Conservation (phyloP, 345 rosid species). For the Diplotaxis tenuifolia region DNA sequence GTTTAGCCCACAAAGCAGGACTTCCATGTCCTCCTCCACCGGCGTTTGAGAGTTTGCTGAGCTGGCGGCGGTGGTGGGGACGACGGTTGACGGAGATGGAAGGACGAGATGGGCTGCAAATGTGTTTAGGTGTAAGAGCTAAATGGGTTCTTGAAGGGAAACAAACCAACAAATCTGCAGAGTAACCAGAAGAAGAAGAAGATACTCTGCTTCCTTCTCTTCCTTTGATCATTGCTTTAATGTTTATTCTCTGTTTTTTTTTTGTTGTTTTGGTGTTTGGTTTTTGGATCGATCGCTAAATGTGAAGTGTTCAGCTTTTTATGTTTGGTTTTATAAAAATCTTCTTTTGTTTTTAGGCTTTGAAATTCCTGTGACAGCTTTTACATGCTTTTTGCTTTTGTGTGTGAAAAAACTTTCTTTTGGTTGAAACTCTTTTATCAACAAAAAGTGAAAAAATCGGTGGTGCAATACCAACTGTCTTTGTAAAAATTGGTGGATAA, state of each 20-base stretch:
- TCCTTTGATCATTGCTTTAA: conserved; percentile 56
- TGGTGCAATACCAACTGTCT: conserved; percentile 30
- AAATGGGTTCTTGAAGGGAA: conserved; percentile 85
- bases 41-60: conserved; percentile 37
- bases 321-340: conserved; percentile 32
- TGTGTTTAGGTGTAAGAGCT: conserved; percentile 62
- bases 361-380: conserved; percentile 37
- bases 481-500: conserved; percentile 24
- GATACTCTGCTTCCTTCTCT: conserved; percentile 50
- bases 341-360: conserved; percentile 19
- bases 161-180: conserved; percentile 83
- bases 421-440: conserved; percentile 7
- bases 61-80: conserved; percentile 41
- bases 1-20: conserved; percentile 66
- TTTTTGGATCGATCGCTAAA: conserved; percentile 29
- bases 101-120: conserved; percentile 66
- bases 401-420: conserved; percentile 9
- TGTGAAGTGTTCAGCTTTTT: conserved; percentile 31
- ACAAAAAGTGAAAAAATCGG: conserved; percentile 10
- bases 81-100: conserved; percentile 51
- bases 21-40: conserved; percentile 34
- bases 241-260: background rate
- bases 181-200: conserved; percentile 49
- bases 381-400: conserved; percentile 35
- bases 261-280: conserved; percentile 20